Evolutionary conservation across 768 basidiomycete genomes (phyloP), one percentile per base, ranked within the genome.

Genomic region (Boletus bicolor): DNA sequence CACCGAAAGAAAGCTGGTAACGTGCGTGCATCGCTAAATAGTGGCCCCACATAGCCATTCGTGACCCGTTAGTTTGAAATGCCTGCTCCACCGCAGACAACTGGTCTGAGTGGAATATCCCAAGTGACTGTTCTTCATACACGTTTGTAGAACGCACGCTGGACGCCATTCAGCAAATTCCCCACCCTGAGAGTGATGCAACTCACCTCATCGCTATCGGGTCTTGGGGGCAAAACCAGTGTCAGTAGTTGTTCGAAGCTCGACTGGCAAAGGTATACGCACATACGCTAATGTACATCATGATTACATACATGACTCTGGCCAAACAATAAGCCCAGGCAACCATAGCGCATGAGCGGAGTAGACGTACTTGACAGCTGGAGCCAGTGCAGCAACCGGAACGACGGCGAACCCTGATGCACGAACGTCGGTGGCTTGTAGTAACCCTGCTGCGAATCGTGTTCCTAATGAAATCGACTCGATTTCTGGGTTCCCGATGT

Each of bases 211-310:
- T 81, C 0, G 89, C 88, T 61, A 91, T 87, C 14, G 89, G 88
- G 67, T 89, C 87, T 89, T 47, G 8, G 15, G 34, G 17, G n/a
- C 14, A 53, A 24, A 48, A 9, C 55, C 24, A 8, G 34, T 32
- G 51, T 57, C 52, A 64, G 45, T 34, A 36, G 21, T 24, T 32
- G 17, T 30, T 39, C 37, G 32, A 34, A 12, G 48, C 7, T 34
- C 17, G 35, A 50, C 41, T 12, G 41, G 35, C 32, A 54, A 57
- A 30, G 53, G 37, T 47, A 63, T 49, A 81, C 86, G 73, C 63
- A 91, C 89, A 89, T 58, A 89, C 80, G 63, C 84, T 85, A 63
- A 92, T 84, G 65, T 90, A 93, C 94, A 96, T 98, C 94, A 94
- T 96, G 64, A 94, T 78, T 3, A 91, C 84, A 67, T 89, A 95